Base-by-base conservation (phyloP, 345 rosid genomes). In the Capsella bursapastoris region DNA sequence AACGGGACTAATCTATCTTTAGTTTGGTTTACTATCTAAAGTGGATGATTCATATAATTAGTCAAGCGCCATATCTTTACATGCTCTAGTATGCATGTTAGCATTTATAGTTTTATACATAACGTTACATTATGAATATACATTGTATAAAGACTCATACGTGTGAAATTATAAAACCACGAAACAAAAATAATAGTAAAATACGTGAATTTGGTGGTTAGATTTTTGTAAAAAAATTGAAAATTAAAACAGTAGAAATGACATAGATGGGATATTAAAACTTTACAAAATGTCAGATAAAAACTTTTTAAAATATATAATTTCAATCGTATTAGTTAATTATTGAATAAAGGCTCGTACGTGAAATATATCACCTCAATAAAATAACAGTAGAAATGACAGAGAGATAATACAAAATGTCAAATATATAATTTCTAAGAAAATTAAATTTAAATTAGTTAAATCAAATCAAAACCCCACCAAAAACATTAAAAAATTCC, bases 401-500 rank as follows among this genome's bases (percentile, higher is more conserved):
- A 60, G 29, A 25, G 15, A 9, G 27, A 16, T 14, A 49, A 8
- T 25, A 58, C 37, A 8, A 4, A 59, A 70, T 15, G 66, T 58
- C 56, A 44, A 16, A 43, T 32, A 45, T 22, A 22, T 22, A 22
- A 29, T 70, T 18, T 44, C 3, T 38, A 38, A 13, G 45, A 58
- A 64, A 6, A 43, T n/a, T 6, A 18, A 40, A 16, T 48, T 9
- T 7, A 13, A 41, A 31, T 31, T 64, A 15, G 11, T 43, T 53
- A 68, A 41, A 53, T 43, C 10, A 60, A 68, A 68, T 68, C 22
- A 50, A 22, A 41, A 9, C 79, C 69, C 69, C 31, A 68, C 48
- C 43, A 40, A 59, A 11, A 14, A 63, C 53, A 43, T 61, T 10
- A 68, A 68, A 65, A 41, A 68, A 61, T 50, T 52, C 53, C 60